These are phyloP conservation scores for Lathyrus oleraceus DNA, from an alignment of 306 rosid species.

Conservation along the genomic window DNA sequence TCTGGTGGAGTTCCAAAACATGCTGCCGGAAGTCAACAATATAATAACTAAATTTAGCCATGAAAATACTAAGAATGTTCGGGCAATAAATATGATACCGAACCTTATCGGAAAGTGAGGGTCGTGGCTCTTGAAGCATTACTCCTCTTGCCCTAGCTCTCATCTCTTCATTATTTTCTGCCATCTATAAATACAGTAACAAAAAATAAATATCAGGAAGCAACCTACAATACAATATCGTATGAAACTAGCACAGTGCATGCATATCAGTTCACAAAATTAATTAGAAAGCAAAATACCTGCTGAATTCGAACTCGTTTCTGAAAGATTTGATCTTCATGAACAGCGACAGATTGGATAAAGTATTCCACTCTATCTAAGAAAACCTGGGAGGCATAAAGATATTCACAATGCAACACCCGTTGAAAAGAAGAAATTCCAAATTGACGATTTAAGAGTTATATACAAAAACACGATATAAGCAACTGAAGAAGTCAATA, in stretches of 20 bases:
- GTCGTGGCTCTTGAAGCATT: constrained; percentile 49
- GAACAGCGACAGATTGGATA: constrained; percentile 70
- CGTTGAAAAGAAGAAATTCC: constrained; percentile 13
- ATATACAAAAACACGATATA: constrained; percentile 23
- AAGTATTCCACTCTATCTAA: constrained; percentile 88
- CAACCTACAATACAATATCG: not conserved
- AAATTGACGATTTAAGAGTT: constrained; percentile 21
- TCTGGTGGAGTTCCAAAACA: constrained; percentile 20
- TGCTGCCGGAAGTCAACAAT: not conserved
- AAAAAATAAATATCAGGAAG: constrained; percentile 30
- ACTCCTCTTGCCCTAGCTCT: constrained; percentile 75
- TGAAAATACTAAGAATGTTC: constrained; percentile 8
- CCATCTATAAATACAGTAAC: constrained; percentile 48
- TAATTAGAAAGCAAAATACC: constrained; percentile 49
- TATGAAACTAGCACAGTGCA: constrained; percentile 27
- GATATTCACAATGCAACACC: constrained; percentile 25
- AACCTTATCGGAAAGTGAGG: constrained; percentile 73
- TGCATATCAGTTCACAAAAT: constrained; percentile 18
- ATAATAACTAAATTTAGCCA: constrained; percentile 24
- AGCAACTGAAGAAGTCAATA: constrained; percentile 17
- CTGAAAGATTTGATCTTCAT: constrained; percentile 90
- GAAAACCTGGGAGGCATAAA: constrained; percentile 55
- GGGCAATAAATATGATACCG: constrained; percentile 22
- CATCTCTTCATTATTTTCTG: constrained; percentile 80
- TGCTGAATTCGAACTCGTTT: constrained; percentile 87